Conservation (phyloP, 345 rosid species). For the Garcia nutans region DNA sequence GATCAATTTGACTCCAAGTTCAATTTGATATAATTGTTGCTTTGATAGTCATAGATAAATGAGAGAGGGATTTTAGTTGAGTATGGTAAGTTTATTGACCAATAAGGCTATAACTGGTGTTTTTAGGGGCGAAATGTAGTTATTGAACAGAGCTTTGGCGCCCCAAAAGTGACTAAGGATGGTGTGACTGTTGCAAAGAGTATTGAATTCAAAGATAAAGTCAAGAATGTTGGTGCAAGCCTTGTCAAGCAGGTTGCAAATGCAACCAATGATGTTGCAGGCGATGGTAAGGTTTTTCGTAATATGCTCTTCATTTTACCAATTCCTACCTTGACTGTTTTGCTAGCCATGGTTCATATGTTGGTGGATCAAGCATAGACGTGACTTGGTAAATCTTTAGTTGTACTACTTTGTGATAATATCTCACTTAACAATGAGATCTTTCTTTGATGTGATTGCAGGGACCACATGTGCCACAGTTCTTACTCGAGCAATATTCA, state of each 20-base stretch:
- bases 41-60: too few relatives aligned
- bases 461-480: constrained; percentile 99
- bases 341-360: neutral
- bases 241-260: constrained; percentile 99
- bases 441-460: constrained; percentile 21
- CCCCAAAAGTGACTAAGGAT: constrained; percentile 97
- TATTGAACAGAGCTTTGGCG: constrained; percentile 92
- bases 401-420: neutral
- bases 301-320: neutral
- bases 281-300: constrained; percentile 64
- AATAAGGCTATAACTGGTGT: neutral
- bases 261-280: constrained; percentile 94
- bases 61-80: too few relatives aligned
- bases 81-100: too few relatives aligned
- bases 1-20: too few relatives aligned
- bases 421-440: neutral
- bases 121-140: constrained; percentile 90
- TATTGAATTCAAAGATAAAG: constrained; percentile 84
- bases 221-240: constrained; percentile 93
- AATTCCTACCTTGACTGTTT: neutral
- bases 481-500: constrained; percentile 79
- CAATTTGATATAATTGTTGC: neutral
- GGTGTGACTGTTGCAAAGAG: constrained; percentile 99
- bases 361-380: neutral
- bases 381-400: neutral